phyloP scores from a whole-genome alignment of 1,139 yeast genomes.

The Blastobotrys indianensis region DNA sequence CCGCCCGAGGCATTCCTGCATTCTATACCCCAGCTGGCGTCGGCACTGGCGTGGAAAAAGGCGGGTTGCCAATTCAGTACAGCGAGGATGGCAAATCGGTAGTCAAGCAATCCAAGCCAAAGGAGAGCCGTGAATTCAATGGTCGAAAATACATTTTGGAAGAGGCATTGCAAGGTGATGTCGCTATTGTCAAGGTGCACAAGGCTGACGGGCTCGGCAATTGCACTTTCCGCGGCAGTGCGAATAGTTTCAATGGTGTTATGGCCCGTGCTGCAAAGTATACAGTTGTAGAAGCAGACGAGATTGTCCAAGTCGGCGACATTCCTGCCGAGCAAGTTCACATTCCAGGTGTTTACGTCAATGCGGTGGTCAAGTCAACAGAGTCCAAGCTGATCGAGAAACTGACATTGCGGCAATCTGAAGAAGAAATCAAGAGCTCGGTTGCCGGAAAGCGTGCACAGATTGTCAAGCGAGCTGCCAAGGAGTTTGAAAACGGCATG shows the following conservation, averaged over 20 bases:
- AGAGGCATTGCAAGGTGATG: constrained; percentile 39
- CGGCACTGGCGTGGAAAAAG: constrained; percentile 46
- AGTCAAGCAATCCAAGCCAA: constrained; percentile 33
- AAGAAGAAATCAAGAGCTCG: constrained; percentile 15
- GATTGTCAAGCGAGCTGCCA: constrained; percentile 40
- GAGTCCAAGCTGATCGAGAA: constrained; percentile 39
- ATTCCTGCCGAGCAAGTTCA: constrained; percentile 39
- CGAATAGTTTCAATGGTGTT: constrained; percentile 39
- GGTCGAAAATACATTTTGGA: constrained; percentile 39
- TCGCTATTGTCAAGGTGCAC: constrained; percentile 39
- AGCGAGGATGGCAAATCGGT: constrained; percentile 34
- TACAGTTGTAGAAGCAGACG: constrained; percentile 42
- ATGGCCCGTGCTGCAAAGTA: constrained; percentile 40
- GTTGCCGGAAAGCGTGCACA: constrained; percentile 29
- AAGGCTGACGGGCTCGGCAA: constrained; percentile 41
- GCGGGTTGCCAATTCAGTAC: constrained; percentile 43
- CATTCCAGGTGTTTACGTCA: constrained; percentile 39
- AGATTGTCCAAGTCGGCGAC: constrained; percentile 40
- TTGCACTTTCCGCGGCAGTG: constrained; percentile 41
- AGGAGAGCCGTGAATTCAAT: constrained; percentile 36
- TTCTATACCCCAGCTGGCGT: constrained; percentile 47
- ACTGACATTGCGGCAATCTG: constrained; percentile 21
- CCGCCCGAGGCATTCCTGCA: constrained; percentile 47
- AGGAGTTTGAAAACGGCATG: constrained; percentile 39
- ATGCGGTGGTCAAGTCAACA: constrained; percentile 34